Percentiles rank a stretch among this genome's conserved stretches.
These are phyloP conservation scores for Mycena venus DNA, from an alignment of 768 basidiomycete species.

Conservation along the genomic window DNA sequence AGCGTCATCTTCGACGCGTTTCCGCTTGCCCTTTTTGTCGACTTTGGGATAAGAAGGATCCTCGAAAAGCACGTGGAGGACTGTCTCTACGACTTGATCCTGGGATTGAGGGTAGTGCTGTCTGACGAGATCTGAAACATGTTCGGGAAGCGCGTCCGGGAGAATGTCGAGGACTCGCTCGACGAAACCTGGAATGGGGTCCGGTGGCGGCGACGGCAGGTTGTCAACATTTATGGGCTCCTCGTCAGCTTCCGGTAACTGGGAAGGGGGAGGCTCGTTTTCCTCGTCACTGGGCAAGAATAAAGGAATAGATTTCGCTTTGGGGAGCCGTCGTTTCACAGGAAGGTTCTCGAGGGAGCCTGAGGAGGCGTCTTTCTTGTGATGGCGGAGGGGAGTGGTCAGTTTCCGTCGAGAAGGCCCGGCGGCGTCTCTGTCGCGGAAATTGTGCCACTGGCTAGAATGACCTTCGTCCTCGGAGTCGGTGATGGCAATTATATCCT, in stretches of 20 bases:
- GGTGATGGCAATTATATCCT: constrained; percentile 12
- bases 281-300: constrained; percentile 56
- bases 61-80: constrained; percentile 76
- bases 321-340: constrained; percentile 11
- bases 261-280: constrained; percentile 44
- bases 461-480: constrained; percentile 26
- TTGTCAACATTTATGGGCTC: constrained; percentile 4
- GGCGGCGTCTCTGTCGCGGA: constrained; percentile 6
- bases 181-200: constrained; percentile 46
- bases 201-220: constrained; percentile 28
- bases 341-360: constrained; percentile 29
- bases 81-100: constrained; percentile 61
- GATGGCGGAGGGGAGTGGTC: constrained; percentile 7
- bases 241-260: neutral
- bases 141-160: constrained; percentile 75
- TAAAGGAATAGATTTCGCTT: constrained; percentile 38
- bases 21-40: constrained; percentile 52
- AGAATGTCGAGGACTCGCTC: constrained; percentile 75
- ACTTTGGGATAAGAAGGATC: constrained; percentile 70
- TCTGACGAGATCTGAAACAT: constrained; percentile 64
- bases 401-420: constrained; percentile 10
- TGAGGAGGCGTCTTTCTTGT: constrained; percentile 13
- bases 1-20: constrained; percentile 49
- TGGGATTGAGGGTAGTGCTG: constrained; percentile 52
- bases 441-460: neutral